These are phyloP conservation scores for Zygosaccharomyces pseudobailii DNA, from an alignment of 1,139 yeast species.

Conservation along the genomic window DNA sequence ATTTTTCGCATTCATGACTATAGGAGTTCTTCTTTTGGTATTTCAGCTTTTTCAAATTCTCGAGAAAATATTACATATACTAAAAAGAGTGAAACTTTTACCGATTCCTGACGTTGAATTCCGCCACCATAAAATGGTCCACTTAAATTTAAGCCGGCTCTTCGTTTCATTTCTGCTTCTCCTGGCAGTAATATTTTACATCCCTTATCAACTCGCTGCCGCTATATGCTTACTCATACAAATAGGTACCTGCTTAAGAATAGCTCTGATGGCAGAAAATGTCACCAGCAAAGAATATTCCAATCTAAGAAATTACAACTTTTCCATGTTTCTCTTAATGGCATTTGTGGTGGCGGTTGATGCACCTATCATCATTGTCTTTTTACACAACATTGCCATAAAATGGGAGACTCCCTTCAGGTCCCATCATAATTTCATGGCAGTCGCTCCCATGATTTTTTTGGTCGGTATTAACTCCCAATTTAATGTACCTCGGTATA, in stretches of 20 bases:
- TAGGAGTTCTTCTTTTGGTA: conserved; percentile 40
- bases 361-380: conserved; percentile 63
- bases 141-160: conserved; percentile 1
- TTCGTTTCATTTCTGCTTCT: conserved; percentile 39
- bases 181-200: conserved; percentile 48
- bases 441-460: conserved; percentile 58
- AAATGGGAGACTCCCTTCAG: conserved; percentile 73
- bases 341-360: conserved; percentile 66
- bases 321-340: conserved; percentile 53
- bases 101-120: not conserved
- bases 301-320: conserved; percentile 46
- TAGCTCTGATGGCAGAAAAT: conserved; percentile 7
- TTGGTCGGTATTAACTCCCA: conserved; percentile 43
- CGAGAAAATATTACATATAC: conserved; percentile 9
- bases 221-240: conserved; percentile 55
- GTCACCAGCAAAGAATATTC: conserved; percentile 9
- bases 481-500: conserved; percentile 22
- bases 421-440: conserved; percentile 68
- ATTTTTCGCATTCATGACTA: conserved; percentile 48
- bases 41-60: conserved; percentile 12
- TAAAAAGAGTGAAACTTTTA: not conserved
- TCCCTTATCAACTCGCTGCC: conserved; percentile 79
- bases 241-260: conserved; percentile 41
- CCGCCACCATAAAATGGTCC: not conserved
- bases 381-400: conserved; percentile 62